Evolutionary conservation across 1,139 yeast species (phyloP), one percentile per base, ranked within the genome.

Genomic region (Kurtzmaniella quercitrusa): DNA sequence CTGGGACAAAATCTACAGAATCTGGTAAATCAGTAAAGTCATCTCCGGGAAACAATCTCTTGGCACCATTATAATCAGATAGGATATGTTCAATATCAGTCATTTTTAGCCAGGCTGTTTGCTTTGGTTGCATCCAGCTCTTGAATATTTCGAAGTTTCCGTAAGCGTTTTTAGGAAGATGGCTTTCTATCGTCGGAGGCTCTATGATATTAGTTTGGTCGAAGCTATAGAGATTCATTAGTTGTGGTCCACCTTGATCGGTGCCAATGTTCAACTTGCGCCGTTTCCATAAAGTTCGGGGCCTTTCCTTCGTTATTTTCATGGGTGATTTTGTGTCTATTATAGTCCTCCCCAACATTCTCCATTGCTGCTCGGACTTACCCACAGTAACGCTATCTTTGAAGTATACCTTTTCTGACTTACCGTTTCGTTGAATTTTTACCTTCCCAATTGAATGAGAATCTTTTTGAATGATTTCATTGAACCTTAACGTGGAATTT

Each of bases 291-390:
- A 60, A 48, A 1, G 71, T 65, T 33, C 67, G 48, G 2, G 68
- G 66, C 5, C 44, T 43, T 1, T 60, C 51, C 16, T 43, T 55
- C 1, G 62, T 53, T 1, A 46, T 39, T 44, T 63, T 66, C 4
- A 66, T 50, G 1, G 62, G 64, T 1, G 41, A 41, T 0, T 47
- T 45, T 8, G 27, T n/a, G 1, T 52, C n/a, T 27, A 45, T 49
- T 9, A 68, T 50, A 6, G 72, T 65, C 39, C 75, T 50, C 1
- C 73, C 75, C 18, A 66, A 47, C 44, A 66, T 60, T 46, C 65
- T 68, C 75, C 75, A 69, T 42, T 66, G 73, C 18, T 60, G 62
- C 42, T 58, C 64, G 0, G 74, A 66, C 48, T 64, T 68, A 2
- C 72, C 73, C 2, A 59, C 59, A 8, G 59, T 38, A 1, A 68